Evolutionary conservation across 495 filamentous ascomycete genomes (phyloP).

Genomic region (Rostrohypoxylon terebratum): DNA sequence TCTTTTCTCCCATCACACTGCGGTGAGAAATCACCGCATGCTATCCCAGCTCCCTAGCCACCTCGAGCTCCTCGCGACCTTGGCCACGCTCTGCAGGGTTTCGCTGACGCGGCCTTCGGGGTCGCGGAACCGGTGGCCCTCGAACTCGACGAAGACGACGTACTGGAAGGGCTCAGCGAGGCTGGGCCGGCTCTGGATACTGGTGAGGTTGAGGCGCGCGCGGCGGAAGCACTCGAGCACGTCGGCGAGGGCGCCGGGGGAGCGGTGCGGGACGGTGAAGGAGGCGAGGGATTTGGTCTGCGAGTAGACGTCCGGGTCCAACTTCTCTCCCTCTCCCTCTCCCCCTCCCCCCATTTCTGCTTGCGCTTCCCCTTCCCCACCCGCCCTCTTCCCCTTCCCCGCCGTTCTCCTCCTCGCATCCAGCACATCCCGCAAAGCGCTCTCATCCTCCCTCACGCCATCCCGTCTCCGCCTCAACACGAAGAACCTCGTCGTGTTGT

Average conservation of each 20-base stretch:
- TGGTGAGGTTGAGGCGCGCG: constrained; percentile 82
- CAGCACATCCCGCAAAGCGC: neutral
- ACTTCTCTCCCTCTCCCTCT: constrained; percentile 19
- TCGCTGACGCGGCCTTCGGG: constrained; percentile 63
- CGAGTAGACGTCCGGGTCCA: constrained; percentile 26
- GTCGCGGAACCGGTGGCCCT: constrained; percentile 65
- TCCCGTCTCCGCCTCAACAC: constrained; percentile 66
- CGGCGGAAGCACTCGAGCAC: constrained; percentile 81
- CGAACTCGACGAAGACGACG: constrained; percentile 93
- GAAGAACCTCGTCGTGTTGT: constrained; percentile 92
- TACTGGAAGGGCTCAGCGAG: constrained; percentile 83
- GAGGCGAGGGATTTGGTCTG: constrained; percentile 78
- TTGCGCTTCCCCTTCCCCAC: constrained; percentile 10
- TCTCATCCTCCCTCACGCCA: neutral
- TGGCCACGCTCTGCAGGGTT: constrained; percentile 58
- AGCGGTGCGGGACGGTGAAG: constrained; percentile 83
- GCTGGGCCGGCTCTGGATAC: constrained; percentile 88
- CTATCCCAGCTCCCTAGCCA: constrained; percentile 68
- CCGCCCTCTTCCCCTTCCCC: constrained; percentile 12
- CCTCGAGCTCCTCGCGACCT: constrained; percentile 58
- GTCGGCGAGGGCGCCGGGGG: constrained; percentile 83
- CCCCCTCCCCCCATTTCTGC: constrained; percentile 38
- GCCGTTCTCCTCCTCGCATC: neutral
- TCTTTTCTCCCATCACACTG: neutral
- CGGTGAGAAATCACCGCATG: constrained; percentile 40